Conservation (phyloP, 106 monocot species). For the Dendrobium huoshanense region DNA sequence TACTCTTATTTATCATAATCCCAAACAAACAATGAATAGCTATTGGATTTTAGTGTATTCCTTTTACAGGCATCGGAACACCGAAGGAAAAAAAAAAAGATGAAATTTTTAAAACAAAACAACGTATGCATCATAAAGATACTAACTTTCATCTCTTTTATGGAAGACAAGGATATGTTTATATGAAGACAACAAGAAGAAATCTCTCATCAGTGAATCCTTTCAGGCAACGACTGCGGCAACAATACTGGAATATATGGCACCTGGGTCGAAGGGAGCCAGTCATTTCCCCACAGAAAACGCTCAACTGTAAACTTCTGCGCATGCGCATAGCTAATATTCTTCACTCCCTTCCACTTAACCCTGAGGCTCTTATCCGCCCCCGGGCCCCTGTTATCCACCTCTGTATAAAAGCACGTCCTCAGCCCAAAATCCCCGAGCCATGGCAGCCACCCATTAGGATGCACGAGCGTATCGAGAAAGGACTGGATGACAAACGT, state of each 20-base stretch:
- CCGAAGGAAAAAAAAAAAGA: no score
- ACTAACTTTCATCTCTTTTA: no score
- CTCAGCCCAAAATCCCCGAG: constrained; percentile 7
- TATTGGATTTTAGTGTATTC: no score
- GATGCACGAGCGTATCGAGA: constrained; percentile 28
- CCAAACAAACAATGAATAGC: neutral
- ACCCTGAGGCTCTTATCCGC: constrained; percentile 26
- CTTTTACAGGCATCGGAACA: no score
- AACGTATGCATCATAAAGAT: no score
- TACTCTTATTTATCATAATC: neutral
- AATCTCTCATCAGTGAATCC: neutral
- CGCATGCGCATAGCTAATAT: constrained; percentile 11
- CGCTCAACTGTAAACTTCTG: constrained; percentile 24
- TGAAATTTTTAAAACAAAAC: no score
- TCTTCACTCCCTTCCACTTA: constrained; percentile 39
- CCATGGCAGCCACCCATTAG: constrained; percentile 46
- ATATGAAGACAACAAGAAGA: neutral
- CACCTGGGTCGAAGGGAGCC: constrained; percentile 27
- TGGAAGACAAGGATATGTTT: neutral
- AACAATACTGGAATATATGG: constrained; percentile 31
- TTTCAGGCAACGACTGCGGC: constrained; percentile 5
- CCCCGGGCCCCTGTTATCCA: constrained; percentile 40
- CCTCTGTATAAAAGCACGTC: constrained; percentile 41
- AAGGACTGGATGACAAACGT: constrained; percentile 31
- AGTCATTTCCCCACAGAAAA: constrained; percentile 24